Base-by-base conservation (phyloP, 805 yeast genomes). In the Ogataea naganishii region DNA sequence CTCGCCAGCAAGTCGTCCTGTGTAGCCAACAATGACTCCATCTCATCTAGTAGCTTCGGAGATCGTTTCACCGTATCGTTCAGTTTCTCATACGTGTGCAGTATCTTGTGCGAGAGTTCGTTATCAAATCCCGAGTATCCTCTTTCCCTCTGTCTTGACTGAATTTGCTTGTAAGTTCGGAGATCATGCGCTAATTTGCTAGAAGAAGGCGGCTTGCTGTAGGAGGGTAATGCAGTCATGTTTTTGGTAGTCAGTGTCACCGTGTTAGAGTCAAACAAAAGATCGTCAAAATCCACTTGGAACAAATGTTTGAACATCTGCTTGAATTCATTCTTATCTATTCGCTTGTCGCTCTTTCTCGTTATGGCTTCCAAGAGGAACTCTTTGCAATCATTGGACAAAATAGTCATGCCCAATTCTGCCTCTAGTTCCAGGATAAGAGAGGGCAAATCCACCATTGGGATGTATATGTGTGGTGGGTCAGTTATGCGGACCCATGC, bases 81-180 rank as follows among this genome's bases (percentile, higher is more conserved):
- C n/a, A n/a, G n/a, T n/a, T n/a, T n/a, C n/a, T n/a, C n/a, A n/a
- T n/a, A n/a, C n/a, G n/a, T n/a, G n/a, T n/a, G n/a, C n/a, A n/a
- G n/a, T n/a, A n/a, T n/a, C n/a, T 43, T 53, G 2, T 50, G 58
- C 56, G 56, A 50, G 27, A 40, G 47, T 17, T 49, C 26, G 32
- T n/a, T 14, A 12, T 24, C 29, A 17, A 22, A 21, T 3, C 20
- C 14, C 20, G 31, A 16, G 15, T 27, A 23, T 12, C 21, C 14
- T 16, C 31, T 36, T 11, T 29, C 27, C n/a, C 21, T 32, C 33
- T 33, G 11, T 33, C 40, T 18, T 23, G 8, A 14, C 14, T 31
- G 30, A 31, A 31, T 6, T 29, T 32, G 16, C 21, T 20, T 15
- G 33, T 38, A 12, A 24, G 29, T 14, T 27, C 36, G 13, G 18